Percentiles rank a stretch among this genome's conserved stretches.
These are phyloP conservation scores for Huntiella savannae DNA, from an alignment of 2,329 filamentous ascomycete species.

Conservation along the genomic window DNA sequence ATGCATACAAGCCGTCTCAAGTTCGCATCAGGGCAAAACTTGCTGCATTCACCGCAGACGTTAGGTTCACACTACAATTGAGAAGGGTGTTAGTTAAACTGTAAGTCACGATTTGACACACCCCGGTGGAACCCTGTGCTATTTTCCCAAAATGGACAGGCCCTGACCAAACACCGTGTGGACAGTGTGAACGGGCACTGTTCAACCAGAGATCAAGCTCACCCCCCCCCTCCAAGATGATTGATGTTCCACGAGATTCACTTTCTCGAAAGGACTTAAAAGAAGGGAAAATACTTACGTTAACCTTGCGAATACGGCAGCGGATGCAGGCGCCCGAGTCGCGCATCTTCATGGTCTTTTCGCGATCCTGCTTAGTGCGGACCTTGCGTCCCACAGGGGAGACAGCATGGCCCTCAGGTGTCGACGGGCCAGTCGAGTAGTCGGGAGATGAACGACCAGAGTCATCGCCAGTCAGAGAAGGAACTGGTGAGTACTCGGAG, in stretches of 20 bases:
- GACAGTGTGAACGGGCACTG: no score
- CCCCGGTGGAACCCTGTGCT: no score
- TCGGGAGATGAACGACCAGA: conserved; percentile 3
- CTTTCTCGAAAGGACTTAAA: neutral
- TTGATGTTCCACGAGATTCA: no score
- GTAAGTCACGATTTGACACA: no score
- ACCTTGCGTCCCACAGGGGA: neutral
- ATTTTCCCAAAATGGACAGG: no score
- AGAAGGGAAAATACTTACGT: conserved; percentile 19
- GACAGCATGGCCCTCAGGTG: neutral
- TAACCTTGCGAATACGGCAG: conserved; percentile 29
- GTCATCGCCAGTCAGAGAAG: neutral
- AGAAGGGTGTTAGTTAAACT: neutral
- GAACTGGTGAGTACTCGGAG: neutral
- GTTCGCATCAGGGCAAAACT: conserved; percentile 6
- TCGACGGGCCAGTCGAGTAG: neutral
- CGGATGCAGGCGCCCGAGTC: conserved; percentile 28
- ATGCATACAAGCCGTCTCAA: conserved; percentile 2
- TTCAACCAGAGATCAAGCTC: no score
- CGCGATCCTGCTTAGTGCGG: conserved; percentile 18
- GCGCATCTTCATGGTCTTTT: conserved; percentile 30
- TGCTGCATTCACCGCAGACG: conserved; percentile 5
- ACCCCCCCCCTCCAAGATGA: no score
- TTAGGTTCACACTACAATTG: conserved; percentile 6
- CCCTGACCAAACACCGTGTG: no score